phyloP scores from a whole-genome alignment of 2,329 filamentous ascomycete genomes.

The Colletotrichum neosansevieriae region DNA sequence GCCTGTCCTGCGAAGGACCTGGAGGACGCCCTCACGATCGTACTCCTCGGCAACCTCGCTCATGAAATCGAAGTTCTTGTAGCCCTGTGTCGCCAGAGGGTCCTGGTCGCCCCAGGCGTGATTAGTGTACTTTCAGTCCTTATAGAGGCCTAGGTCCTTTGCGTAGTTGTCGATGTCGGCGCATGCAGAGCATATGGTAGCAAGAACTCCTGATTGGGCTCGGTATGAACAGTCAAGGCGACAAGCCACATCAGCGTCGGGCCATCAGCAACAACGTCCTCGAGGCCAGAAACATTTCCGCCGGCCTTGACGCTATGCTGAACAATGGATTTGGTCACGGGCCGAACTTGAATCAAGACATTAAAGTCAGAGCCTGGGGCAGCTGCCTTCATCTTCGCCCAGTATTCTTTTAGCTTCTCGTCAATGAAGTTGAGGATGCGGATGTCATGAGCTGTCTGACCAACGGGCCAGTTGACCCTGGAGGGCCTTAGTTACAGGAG shows the following conservation, averaged over 20 bases:
- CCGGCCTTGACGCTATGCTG: constrained; percentile 43
- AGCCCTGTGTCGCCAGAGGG: constrained; percentile 53
- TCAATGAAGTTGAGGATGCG: constrained; percentile 48
- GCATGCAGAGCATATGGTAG: constrained; percentile 45
- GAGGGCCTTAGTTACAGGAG: background rate
- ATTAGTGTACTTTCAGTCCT: constrained; percentile 57
- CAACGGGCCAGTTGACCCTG: constrained; percentile 49
- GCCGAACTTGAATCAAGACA: constrained; percentile 49
- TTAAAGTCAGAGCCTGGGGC: constrained; percentile 45
- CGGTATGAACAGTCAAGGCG: constrained; percentile 53
- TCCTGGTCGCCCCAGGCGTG: constrained; percentile 56
- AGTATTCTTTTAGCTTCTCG: constrained; percentile 46
- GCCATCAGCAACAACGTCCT: constrained; percentile 50
- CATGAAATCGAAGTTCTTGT: constrained; percentile 49
- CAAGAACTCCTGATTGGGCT: constrained; percentile 50
- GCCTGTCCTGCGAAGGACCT: constrained; percentile 47
- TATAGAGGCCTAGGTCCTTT: constrained; percentile 46
- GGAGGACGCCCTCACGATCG: constrained; percentile 51
- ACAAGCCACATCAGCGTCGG: constrained; percentile 53
- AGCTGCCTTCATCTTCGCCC: constrained; percentile 45
- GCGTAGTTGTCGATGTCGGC: constrained; percentile 45
- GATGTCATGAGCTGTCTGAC: constrained; percentile 46
- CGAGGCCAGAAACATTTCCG: constrained; percentile 50
- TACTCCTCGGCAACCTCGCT: constrained; percentile 48
- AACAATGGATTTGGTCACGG: constrained; percentile 47